Evolutionary conservation across 1,139 yeast species (phyloP).

Genomic region (Hyphopichia buzzinii): DNA sequence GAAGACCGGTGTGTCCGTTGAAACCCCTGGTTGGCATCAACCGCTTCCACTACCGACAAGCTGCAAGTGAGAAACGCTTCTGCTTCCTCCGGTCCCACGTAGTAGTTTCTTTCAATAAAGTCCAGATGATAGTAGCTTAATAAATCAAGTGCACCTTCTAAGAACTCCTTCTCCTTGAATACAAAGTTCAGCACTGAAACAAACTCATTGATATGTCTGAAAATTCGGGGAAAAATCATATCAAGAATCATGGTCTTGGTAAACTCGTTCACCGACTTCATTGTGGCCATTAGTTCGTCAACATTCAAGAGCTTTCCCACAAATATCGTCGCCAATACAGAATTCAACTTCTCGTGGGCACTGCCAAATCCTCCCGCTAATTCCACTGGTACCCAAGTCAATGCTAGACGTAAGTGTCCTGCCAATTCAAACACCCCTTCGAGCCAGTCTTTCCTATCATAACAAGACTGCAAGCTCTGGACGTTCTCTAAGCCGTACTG

Average conservation of each 20-base stretch:
- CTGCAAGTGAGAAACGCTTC: conserved; percentile 27
- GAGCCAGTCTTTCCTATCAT: conserved; percentile 31
- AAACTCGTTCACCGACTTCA: conserved; percentile 19
- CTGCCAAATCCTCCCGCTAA: conserved; percentile 17
- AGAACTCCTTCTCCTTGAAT: conserved; percentile 32
- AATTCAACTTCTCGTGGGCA: conserved; percentile 23
- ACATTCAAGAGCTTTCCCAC: conserved; percentile 24
- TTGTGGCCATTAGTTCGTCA: conserved; percentile 20
- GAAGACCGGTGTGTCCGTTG: conserved; percentile 2
- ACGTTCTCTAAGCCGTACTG: conserved; percentile 27
- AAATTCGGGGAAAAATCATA: conserved; percentile 35
- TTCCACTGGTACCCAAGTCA: conserved; percentile 23
- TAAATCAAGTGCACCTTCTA: conserved; percentile 26
- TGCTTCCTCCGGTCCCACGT: conserved; percentile 23
- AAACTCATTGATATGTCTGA: conserved; percentile 37
- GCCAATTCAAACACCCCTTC: conserved; percentile 41
- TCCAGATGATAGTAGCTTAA: conserved; percentile 21
- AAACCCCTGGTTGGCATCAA: conserved; percentile 9
- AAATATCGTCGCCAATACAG: conserved; percentile 29
- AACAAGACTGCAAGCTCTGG: conserved; percentile 21
- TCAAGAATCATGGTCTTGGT: conserved; percentile 31
- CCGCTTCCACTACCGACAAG: conserved; percentile 33
- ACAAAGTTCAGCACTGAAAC: conserved; percentile 34
- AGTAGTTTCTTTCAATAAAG: conserved; percentile 25
- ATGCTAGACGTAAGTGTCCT: conserved; percentile 31